Conservation (phyloP, 2,329 filamentous ascomycete species). For the Sordariomycetes sp. region DNA sequence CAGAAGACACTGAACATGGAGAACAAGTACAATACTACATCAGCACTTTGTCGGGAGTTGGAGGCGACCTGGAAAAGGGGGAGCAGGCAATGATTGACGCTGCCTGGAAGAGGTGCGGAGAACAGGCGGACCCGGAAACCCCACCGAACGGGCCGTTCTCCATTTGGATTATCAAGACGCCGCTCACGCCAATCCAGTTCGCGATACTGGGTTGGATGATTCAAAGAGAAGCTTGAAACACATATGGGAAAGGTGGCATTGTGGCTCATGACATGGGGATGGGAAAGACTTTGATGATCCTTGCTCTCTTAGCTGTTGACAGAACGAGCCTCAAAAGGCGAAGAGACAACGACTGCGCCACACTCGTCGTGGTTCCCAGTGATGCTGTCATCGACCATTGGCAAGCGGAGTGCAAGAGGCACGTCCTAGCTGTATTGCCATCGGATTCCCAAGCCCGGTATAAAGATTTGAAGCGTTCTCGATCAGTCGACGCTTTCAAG, state of each 20-base stretch:
- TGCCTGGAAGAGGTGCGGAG: neutral
- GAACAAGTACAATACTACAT: neutral
- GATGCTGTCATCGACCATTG: neutral
- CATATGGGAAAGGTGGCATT: constrained; percentile 41
- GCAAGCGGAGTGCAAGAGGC: neutral
- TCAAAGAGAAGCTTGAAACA: neutral
- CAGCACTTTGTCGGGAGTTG: neutral
- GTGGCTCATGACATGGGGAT: constrained; percentile 51
- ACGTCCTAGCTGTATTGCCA: neutral
- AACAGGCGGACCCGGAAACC: neutral
- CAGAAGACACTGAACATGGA: neutral
- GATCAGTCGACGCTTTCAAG: neutral
- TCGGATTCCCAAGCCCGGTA: neutral
- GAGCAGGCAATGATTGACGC: neutral
- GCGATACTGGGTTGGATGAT: neutral
- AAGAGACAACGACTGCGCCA: neutral
- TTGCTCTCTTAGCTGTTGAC: constrained; percentile 61
- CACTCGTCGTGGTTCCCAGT: neutral
- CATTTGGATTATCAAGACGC: neutral
- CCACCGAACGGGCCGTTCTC: neutral
- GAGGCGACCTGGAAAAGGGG: neutral
- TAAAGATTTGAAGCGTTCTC: neutral
- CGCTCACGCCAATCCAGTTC: neutral
- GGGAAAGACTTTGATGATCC: constrained; percentile 62
- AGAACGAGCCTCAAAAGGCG: constrained; percentile 29